Conservation (phyloP, 257 asterid species). For the Echium plantagineum region DNA sequence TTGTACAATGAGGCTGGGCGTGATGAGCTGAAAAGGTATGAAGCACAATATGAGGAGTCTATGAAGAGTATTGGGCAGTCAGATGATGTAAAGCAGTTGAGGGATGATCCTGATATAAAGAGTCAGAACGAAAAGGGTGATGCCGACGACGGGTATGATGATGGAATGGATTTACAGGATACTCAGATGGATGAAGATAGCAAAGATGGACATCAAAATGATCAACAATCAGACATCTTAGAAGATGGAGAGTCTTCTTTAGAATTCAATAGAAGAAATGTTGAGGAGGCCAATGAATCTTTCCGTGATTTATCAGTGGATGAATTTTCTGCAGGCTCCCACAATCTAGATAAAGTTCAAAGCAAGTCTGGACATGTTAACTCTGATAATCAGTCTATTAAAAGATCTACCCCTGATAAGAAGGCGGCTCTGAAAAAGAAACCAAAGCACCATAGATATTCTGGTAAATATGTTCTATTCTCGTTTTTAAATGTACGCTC, state of each 20-base stretch:
- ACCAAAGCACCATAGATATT: slow-evolving; percentile 49
- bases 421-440: slow-evolving; percentile 56
- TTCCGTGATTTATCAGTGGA: slow-evolving; percentile 26
- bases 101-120: slow-evolving; percentile 26
- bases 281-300: slow-evolving; percentile 33
- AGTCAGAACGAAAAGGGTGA: slow-evolving; percentile 30
- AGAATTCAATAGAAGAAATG: slow-evolving; percentile 22
- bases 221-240: slow-evolving; percentile 31
- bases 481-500: slow-evolving; percentile 2
- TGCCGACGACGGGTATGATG: slow-evolving; percentile 79
- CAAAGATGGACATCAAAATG: slow-evolving; percentile 35
- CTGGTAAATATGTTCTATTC: slow-evolving; percentile 34
- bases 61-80: slow-evolving; percentile 36
- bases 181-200: slow-evolving; percentile 55
- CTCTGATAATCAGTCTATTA: slow-evolving; percentile 28
- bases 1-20: slow-evolving; percentile 92
- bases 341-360: slow-evolving; percentile 21
- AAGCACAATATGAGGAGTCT: slow-evolving; percentile 82
- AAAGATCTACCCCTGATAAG: slow-evolving; percentile 39
- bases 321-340: slow-evolving; percentile 31
- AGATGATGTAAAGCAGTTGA: slow-evolving; percentile 24
- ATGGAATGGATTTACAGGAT: slow-evolving; percentile 73
- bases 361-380: slow-evolving; percentile 27
- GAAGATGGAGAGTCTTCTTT: slow-evolving; percentile 28
- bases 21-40: slow-evolving; percentile 64